Percentiles rank a stretch among this genome's conserved stretches.
These are phyloP conservation scores for Fraxinus dipetala DNA, from an alignment of 305 asterid species.

Conservation along the genomic window DNA sequence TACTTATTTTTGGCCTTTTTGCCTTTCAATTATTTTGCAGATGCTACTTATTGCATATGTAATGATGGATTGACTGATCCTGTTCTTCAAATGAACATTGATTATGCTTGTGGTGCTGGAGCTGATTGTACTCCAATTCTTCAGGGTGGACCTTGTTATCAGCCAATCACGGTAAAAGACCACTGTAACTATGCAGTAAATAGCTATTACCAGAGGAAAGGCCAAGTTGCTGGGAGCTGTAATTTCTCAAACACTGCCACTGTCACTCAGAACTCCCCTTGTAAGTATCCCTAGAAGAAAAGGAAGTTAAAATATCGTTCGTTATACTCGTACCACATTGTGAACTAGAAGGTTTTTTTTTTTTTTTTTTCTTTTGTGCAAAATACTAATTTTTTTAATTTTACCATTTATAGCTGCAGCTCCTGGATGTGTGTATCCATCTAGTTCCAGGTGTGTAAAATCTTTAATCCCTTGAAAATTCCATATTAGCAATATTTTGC, in stretches of 20 bases:
- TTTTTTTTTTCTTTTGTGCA: not conserved
- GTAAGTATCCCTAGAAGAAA: slow-evolving; percentile 24
- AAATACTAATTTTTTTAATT: not conserved
- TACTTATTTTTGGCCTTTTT: not conserved
- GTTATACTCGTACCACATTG: not conserved
- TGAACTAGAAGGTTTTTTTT: not conserved
- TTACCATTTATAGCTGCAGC: slow-evolving; percentile 23
- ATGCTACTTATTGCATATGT: slow-evolving; percentile 68
- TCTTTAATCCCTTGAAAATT: not conserved
- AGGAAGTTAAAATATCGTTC: not conserved
- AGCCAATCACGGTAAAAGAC: slow-evolving; percentile 62
- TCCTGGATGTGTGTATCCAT: slow-evolving; percentile 44
- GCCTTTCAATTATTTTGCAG: slow-evolving; percentile 26
- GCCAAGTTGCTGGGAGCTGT: slow-evolving; percentile 48
- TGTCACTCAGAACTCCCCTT: slow-evolving; percentile 35
- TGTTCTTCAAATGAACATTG: slow-evolving; percentile 55
- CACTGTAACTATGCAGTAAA: slow-evolving; percentile 87
- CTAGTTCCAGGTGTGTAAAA: slow-evolving; percentile 41
- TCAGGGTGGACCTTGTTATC: slow-evolving; percentile 56
- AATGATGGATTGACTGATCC: slow-evolving; percentile 41
- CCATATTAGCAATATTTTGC: not conserved
- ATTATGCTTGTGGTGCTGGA: slow-evolving; percentile 74
- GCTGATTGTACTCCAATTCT: slow-evolving; percentile 61
- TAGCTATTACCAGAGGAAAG: slow-evolving; percentile 66
- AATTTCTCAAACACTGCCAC: slow-evolving; percentile 60